Percentiles rank a stretch among this genome's conserved stretches.
Evolutionary conservation across 2,329 filamentous ascomycete genomes (phyloP).

Genomic region (Paecilomyces formosus): DNA sequence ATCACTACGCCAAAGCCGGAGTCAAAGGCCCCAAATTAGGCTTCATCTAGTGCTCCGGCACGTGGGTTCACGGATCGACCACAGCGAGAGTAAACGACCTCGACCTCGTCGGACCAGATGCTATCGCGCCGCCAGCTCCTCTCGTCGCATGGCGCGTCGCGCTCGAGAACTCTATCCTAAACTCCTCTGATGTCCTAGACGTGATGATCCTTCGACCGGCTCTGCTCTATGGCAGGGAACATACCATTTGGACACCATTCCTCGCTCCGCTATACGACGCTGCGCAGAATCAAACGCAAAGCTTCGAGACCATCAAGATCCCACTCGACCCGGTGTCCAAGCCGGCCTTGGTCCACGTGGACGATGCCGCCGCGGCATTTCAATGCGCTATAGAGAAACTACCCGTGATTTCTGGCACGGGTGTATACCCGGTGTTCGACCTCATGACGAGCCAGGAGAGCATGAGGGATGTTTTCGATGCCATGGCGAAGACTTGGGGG

Average conservation of each 20-base stretch:
- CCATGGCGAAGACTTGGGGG: slow-evolving; percentile 13
- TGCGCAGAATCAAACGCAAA: slow-evolving; percentile 10
- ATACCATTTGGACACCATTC: slow-evolving; percentile 19
- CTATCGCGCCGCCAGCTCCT: slow-evolving; percentile 11
- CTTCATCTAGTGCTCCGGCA: slow-evolving; percentile 30
- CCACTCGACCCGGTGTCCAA: slow-evolving; percentile 13
- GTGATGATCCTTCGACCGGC: slow-evolving; percentile 25
- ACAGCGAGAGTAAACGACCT: slow-evolving; percentile 20
- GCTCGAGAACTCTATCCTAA: slow-evolving; percentile 26
- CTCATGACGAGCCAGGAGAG: slow-evolving; percentile 25
- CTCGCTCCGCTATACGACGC: slow-evolving; percentile 19
- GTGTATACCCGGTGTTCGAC: slow-evolving; percentile 32
- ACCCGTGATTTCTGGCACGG: slow-evolving; percentile 18
- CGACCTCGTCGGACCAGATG: slow-evolving; percentile 15
- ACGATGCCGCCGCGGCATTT: slow-evolving; percentile 29
- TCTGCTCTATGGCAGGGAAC: slow-evolving; percentile 28
- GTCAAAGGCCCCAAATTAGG: slow-evolving; percentile 25
- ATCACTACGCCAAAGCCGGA: slow-evolving; percentile 12
- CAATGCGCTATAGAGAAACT: slow-evolving; percentile 22
- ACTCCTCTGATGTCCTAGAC: slow-evolving; percentile 21
- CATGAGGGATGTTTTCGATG: slow-evolving; percentile 20
- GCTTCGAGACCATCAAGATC: slow-evolving; percentile 10
- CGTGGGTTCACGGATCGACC: slow-evolving; percentile 30
- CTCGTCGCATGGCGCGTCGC: slow-evolving; percentile 23
- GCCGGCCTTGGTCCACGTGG: slow-evolving; percentile 28